phyloP scores from a whole-genome alignment of 495 filamentous ascomycete genomes.

The Talaromyces stipitatus region DNA sequence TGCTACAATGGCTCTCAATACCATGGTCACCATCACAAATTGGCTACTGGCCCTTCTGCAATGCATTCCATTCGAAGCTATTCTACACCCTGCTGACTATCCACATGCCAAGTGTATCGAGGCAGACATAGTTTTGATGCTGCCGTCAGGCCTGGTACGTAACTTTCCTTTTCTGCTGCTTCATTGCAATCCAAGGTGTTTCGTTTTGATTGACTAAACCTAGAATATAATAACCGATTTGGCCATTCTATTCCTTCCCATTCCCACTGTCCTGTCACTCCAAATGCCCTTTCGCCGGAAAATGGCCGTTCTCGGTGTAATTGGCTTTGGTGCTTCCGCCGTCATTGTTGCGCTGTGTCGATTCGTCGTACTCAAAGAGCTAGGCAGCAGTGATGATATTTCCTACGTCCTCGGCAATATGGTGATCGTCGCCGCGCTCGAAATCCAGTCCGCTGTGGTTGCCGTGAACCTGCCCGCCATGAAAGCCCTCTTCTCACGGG shows the following conservation, averaged over 20 bases:
- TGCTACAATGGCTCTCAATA: neutral
- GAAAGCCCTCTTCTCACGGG: constrained; percentile 12
- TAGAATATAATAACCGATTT: too few relatives aligned
- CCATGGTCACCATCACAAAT: neutral
- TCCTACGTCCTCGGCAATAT: constrained; percentile 23
- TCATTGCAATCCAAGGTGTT: too few relatives aligned
- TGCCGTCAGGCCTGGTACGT: too few relatives aligned
- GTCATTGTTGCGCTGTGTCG: constrained; percentile 9
- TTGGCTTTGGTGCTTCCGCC: too few relatives aligned
- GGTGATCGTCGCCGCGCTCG: constrained; percentile 21
- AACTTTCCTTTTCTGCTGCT: too few relatives aligned
- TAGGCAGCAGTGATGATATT: constrained; percentile 14
- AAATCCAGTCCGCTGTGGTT: constrained; percentile 21
- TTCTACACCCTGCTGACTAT: neutral
- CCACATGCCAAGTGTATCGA: neutral
- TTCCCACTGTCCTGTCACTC: too few relatives aligned
- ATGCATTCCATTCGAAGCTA: neutral
- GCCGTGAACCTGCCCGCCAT: constrained; percentile 21
- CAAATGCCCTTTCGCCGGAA: too few relatives aligned
- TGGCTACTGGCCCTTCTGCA: neutral
- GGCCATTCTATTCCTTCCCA: too few relatives aligned
- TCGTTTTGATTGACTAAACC: too few relatives aligned
- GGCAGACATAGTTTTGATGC: too few relatives aligned
- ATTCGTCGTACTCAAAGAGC: constrained; percentile 14
- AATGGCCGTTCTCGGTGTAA: too few relatives aligned